Evolutionary conservation across 495 filamentous ascomycete genomes (phyloP), one percentile per base, ranked within the genome.

Genomic region (Podospora australis): DNA sequence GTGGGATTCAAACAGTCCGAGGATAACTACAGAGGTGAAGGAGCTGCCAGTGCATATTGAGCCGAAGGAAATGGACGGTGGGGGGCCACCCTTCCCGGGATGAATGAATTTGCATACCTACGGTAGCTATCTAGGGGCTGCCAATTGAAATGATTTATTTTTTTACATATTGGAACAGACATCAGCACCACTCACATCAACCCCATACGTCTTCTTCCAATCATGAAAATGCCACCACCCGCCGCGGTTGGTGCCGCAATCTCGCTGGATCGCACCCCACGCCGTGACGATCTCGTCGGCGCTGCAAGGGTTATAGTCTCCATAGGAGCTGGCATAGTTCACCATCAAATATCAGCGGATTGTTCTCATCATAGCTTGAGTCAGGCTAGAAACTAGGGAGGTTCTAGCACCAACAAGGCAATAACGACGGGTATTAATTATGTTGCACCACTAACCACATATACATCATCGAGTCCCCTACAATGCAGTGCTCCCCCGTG

Each of bases 141-240:
- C n/a, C n/a, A n/a, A n/a, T n/a, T n/a, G n/a, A n/a, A n/a, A n/a
- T n/a, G n/a, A n/a, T n/a, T n/a, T n/a, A n/a, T n/a, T n/a, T n/a
- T n/a, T n/a, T 30, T 24, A 41, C 17, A 41, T n/a, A 41, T 41
- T 41, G 4, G 17, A 16, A 41, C 39, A 41, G 23, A 22, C 17
- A 1, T 41, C 23, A 5, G 39, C 39, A 11, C 39, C 39, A 6
- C 22, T 23, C 20, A 16, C 8, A 28, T 43, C 40, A 28, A 43
- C 13, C 40, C 40, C 40, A 14, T 43, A 43, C 22, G 40, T 43
- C 40, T 43, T 43, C 23, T 43, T 43, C 40, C 40, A 43, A 26
- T 43, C 40, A 29, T 9, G 10, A n/a, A 14, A 11, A 28, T n/a
- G 28, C 40, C 40, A 43, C 40, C 40, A 43, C 22, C 40, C 40